Evolutionary conservation across 164 flowering plant genomes (phyloP).

Genomic region (Platanus orientalis): DNA sequence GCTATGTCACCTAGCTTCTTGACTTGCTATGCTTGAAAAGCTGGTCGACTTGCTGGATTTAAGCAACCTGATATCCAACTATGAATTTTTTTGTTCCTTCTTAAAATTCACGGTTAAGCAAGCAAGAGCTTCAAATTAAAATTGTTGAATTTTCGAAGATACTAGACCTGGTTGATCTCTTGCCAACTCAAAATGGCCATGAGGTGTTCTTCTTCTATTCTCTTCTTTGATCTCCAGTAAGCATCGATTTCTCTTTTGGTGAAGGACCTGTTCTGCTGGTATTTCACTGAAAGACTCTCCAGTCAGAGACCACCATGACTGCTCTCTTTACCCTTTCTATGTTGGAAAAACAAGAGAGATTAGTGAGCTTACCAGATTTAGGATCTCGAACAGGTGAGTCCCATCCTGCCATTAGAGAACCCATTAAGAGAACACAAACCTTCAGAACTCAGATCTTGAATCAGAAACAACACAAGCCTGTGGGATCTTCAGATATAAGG

Average conservation of each 20-base stretch:
- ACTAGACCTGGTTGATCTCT: constrained; percentile 16
- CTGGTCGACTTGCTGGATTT: no score
- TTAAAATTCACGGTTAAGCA: neutral
- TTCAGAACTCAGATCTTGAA: constrained; percentile 4
- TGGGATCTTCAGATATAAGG: neutral
- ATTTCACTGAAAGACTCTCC: neutral
- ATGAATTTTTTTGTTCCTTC: no score
- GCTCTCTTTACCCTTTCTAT: no score
- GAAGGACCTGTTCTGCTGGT: neutral
- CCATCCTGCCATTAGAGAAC: constrained; percentile 89
- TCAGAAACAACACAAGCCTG: neutral
- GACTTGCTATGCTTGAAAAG: neutral
- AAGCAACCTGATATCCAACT: no score
- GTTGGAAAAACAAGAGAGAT: neutral
- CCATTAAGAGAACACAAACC: constrained; percentile 33
- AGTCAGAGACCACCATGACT: neutral
- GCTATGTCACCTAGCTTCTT: no score
- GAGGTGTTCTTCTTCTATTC: neutral
- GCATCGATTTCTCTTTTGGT: neutral
- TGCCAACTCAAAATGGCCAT: neutral
- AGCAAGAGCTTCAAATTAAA: neutral
- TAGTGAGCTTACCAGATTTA: constrained; percentile 37
- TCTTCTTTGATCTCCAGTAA: neutral
- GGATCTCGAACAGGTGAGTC: constrained; percentile 49
- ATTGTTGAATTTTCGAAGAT: neutral